Conservation (phyloP, 305 asterid species). For the Fraxinus baroniana region DNA sequence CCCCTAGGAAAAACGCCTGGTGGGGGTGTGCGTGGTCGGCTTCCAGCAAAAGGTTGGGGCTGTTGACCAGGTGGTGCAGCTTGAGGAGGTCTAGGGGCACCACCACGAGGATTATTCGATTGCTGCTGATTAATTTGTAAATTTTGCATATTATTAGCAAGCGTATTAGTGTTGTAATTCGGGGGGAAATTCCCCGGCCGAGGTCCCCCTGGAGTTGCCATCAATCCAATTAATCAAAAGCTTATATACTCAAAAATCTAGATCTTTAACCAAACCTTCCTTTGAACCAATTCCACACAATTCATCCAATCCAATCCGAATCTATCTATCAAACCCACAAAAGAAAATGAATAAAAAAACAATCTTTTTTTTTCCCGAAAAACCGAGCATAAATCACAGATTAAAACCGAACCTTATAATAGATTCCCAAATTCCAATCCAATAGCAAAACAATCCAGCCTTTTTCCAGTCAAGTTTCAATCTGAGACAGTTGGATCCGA, state of each 20-base stretch:
- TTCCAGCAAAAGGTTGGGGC: constrained; percentile 61
- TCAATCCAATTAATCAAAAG: constrained; percentile 36
- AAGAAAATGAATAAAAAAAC: not conserved
- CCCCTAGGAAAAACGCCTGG: constrained; percentile 72
- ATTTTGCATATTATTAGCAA: constrained; percentile 78
- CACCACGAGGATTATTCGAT: constrained; percentile 30
- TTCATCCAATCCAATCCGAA: constrained; percentile 3
- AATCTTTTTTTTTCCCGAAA: not conserved
- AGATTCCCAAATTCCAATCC: not conserved
- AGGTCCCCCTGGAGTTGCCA: constrained; percentile 90
- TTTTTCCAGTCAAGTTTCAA: not conserved
- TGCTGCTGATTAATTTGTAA: constrained; percentile 63
- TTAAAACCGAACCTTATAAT: not conserved
- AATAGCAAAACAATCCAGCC: not conserved
- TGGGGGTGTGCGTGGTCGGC: constrained; percentile 75
- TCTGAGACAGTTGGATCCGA: not conserved
- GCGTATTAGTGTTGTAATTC: constrained; percentile 68
- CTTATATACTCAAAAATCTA: not conserved
- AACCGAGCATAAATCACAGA: not conserved
- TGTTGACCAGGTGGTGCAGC: constrained; percentile 74
- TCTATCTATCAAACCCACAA: not conserved
- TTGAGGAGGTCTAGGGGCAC: not conserved
- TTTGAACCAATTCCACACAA: not conserved
- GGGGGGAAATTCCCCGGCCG: constrained; percentile 80
- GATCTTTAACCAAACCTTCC: not conserved